Base-by-base conservation (phyloP, 2,329 filamentous ascomycete species). In the Fusarium bactridioides region DNA sequence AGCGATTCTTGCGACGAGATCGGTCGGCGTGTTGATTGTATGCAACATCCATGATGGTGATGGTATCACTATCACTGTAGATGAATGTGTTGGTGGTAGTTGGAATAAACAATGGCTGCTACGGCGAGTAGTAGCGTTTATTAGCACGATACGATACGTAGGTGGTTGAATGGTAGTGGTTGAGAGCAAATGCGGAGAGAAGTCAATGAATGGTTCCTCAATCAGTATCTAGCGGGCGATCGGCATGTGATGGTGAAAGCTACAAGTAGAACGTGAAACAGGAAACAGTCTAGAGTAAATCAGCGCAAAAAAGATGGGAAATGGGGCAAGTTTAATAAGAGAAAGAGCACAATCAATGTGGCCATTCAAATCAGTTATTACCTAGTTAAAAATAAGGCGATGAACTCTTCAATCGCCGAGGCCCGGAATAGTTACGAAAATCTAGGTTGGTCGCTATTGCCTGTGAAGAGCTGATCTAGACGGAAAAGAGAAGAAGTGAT, bases 21-120 rank as follows among this genome's bases (percentile, higher is more conserved):
- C 87, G 85, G 73, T 86, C 86, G 58, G 88, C 83, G 77, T 90
- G 88, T 73, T 89, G 89, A 70, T 88, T 89, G 79, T 89, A 90
- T 66, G 88, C 87, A 69, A 86, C 83, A 72, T 91, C 89, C 89
- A 91, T 79, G 67, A 60, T 70, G 66, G 27, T n/a, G 45, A 61
- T 40, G 27, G 18, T 44, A 38, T 38, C 10, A 13, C 31, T 27
- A 31, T 62, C 37, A 38, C 38, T 43, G 19, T 29, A 50, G 25
- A 33, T 21, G 41, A 18, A 13, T 67, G 41, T 41, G 48, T 41
- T 27, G 37, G 23, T 21, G 43, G 58, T 48, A 27, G 35, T 35
- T 56, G 25, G 64, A 38, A 33, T 53, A 57, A 53, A 64, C 33
- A 54, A 58, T 51, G 23, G 31, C 41, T 29, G 31, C 53, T 43